Base-by-base conservation (phyloP, 75 land plant species). In the Cunninghamia lanceolata region DNA sequence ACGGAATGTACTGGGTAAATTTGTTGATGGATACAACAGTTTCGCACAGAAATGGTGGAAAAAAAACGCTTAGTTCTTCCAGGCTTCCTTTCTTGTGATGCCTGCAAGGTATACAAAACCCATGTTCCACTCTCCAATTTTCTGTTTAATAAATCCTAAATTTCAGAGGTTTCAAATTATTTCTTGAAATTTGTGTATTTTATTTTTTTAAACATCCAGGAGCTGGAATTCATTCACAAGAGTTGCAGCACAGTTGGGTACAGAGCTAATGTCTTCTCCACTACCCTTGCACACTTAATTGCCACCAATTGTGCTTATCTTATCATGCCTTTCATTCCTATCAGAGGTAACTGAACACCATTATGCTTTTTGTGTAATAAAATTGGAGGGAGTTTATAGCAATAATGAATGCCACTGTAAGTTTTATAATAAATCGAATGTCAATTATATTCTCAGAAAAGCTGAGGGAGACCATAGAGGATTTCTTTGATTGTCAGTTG, bases 171-270 rank as follows among this genome's bases (percentile, higher is more conserved):
- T 40, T 40, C 83, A 40, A 4, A 43, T 40, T 40, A 11, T 43
- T 21, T 43, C 3, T 19, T 21, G 14, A 34, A 34, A n/a, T 84
- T 21, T 54, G 38, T 66, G n/a, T 84, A 28, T 84, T 34, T 63
- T 42, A 3, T 56, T 21, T 11, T 68, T 56, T 68, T 28, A 7
- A 84, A 34, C 28, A 17, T 45, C n/a, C 86, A 94, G 97, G 98
- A 96, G 85, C 81, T 96, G 83, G 94, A 91, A 76, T 96, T 96
- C 87, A 92, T 96, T 3, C 99, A 96, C 92, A 92, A 91, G 78
- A 95, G 97, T 90, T 91, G 93, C 82, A 59, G 94, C 78, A 93
- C 96, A 2, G 89, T 92, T 42, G 98, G 98, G 3, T 96, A 96
- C 88, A 88, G 98, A 81, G 91, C 93, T 38, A 84, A 86, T 56